phyloP scores from a whole-genome alignment of 2,329 filamentous ascomycete genomes.

The Tolypocladium nubicola region DNA sequence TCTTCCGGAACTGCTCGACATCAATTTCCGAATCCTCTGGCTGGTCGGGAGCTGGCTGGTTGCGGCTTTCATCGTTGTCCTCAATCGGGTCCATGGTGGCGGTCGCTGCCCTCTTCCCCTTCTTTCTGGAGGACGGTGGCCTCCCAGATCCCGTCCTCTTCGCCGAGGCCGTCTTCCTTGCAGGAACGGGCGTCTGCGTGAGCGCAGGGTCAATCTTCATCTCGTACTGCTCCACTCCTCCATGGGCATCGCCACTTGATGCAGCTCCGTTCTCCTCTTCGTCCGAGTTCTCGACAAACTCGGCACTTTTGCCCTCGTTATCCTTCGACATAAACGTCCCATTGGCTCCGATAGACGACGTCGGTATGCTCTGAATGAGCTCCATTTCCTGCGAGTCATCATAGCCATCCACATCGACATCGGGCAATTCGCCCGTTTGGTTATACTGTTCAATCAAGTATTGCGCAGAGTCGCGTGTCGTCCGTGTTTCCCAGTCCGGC shows the following conservation, averaged over 20 bases:
- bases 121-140: constrained; percentile 11
- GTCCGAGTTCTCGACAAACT: constrained; percentile 19
- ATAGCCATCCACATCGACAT: constrained; percentile 17
- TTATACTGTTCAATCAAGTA: constrained; percentile 23
- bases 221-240: constrained; percentile 12
- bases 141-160: constrained; percentile 12
- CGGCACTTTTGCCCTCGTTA: constrained; percentile 9
- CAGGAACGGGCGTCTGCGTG: constrained; percentile 6
- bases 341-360: neutral
- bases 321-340: neutral
- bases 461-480: constrained; percentile 23
- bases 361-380: constrained; percentile 13
- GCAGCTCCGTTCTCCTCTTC: constrained; percentile 11
- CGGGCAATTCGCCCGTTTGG: constrained; percentile 21
- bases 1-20: constrained; percentile 13
- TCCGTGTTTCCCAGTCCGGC: constrained; percentile 18
- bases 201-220: constrained; percentile 22
- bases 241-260: constrained; percentile 7
- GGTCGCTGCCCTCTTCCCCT: constrained; percentile 11
- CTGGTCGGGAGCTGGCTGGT: constrained; percentile 3
- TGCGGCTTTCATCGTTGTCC: constrained; percentile 10
- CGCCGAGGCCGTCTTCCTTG: constrained; percentile 15
- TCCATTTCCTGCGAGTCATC: constrained; percentile 22
- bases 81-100: constrained; percentile 20
- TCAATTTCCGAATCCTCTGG: constrained; percentile 12